Conservation (phyloP, 495 filamentous ascomycete species). For the Podospora didyma region DNA sequence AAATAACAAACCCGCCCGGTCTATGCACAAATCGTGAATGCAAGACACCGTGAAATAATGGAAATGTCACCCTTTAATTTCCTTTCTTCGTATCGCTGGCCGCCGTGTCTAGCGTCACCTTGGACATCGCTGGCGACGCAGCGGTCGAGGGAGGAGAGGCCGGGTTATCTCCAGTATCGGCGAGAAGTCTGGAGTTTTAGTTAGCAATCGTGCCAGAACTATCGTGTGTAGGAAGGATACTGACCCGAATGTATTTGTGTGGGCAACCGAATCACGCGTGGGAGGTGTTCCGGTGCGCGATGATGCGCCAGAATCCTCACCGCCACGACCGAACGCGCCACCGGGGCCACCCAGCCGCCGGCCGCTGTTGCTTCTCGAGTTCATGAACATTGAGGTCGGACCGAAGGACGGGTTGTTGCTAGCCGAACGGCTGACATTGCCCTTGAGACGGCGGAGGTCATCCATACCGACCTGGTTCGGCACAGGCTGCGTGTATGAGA, state of each 20-base stretch:
- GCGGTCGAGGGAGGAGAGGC: constrained; percentile 62
- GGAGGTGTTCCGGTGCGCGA: constrained; percentile 88
- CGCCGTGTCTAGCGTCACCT: constrained; percentile 57
- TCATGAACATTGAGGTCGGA: constrained; percentile 70
- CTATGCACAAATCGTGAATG: constrained; percentile 36
- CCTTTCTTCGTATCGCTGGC: constrained; percentile 45
- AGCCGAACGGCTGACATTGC: constrained; percentile 47
- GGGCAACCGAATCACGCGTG: constrained; percentile 62
- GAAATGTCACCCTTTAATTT: constrained; percentile 28
- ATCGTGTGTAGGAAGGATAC: constrained; percentile 21
- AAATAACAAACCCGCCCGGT: constrained; percentile 37
- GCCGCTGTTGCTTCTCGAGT: constrained; percentile 74
- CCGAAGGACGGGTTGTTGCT: constrained; percentile 67
- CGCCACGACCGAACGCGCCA: constrained; percentile 62
- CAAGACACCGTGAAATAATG: constrained; percentile 24
- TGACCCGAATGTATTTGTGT: constrained; percentile 89
- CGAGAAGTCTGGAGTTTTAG: constrained; percentile 37
- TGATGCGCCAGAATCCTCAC: constrained; percentile 69
- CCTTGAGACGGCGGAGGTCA: constrained; percentile 77
- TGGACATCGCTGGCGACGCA: constrained; percentile 56
- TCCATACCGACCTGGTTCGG: constrained; percentile 79
- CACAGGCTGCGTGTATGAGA: constrained; percentile 64
- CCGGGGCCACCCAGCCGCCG: constrained; percentile 68
- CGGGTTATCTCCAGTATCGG: constrained; percentile 49
- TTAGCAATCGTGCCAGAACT: constrained; percentile 27